These are phyloP conservation scores for Hypoxylon intermedium DNA, from an alignment of 495 filamentous ascomycete genomes.

Conservation along the genomic window DNA sequence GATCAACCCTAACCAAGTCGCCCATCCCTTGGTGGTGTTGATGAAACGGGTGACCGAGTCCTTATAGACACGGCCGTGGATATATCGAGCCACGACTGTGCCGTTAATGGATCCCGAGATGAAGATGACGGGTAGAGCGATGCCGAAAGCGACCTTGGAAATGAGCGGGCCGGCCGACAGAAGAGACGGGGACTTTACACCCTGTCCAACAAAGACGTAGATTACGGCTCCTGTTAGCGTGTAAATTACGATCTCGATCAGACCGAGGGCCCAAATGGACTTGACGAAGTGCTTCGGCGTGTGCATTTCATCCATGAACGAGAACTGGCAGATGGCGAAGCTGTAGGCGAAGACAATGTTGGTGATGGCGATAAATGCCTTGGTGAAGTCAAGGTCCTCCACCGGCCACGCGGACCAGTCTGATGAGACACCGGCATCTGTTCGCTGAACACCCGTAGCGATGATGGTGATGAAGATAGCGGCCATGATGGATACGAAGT, in stretches of 20 bases:
- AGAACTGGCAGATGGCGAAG: constrained; percentile 76
- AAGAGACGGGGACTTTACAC: constrained; percentile 74
- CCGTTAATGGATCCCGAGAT: constrained; percentile 70
- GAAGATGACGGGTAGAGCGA: constrained; percentile 82
- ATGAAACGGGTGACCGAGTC: constrained; percentile 63
- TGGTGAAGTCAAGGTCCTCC: constrained; percentile 45
- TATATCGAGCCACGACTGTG: constrained; percentile 65
- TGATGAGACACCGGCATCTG: constrained; percentile 45
- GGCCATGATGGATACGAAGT: constrained; percentile 68
- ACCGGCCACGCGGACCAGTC: constrained; percentile 55
- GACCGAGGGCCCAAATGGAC: constrained; percentile 68
- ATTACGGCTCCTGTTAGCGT: constrained; percentile 70
- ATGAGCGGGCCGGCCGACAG: constrained; percentile 66
- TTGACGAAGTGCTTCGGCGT: constrained; percentile 70
- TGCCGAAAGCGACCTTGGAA: constrained; percentile 77
- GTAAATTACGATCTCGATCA: constrained; percentile 72
- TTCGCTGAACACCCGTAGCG: constrained; percentile 62
- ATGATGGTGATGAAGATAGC: constrained; percentile 75
- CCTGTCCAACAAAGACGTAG: constrained; percentile 74
- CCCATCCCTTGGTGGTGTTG: constrained; percentile 64
- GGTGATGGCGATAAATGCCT: constrained; percentile 68
- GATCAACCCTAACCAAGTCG: constrained; percentile 67
- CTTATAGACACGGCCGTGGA: constrained; percentile 68
- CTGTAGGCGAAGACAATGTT: constrained; percentile 80
- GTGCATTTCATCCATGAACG: constrained; percentile 79